Evolutionary conservation across 805 yeast genomes (phyloP), one percentile per base, ranked within the genome.

Genomic region (Sugiyamaella lignohabitans): DNA sequence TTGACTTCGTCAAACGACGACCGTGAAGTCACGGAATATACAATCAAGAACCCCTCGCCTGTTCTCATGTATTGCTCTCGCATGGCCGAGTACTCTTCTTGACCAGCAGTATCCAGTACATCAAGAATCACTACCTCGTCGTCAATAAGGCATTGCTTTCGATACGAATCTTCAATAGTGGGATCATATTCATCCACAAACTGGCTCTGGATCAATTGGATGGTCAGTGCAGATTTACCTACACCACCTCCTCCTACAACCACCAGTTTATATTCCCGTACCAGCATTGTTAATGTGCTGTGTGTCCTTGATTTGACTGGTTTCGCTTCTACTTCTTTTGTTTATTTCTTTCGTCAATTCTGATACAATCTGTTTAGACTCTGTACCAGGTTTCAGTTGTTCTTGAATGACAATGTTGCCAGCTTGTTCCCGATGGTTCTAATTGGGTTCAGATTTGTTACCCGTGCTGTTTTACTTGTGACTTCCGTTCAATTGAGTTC

Each of bases 191-290:
- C 98, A 65, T 89, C 96, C 27, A 91, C 95, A 62, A 93, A 93
- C 60, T 89, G 96, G 30, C 88, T 79, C 65, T 91, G 98, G 46
- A 93, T 88, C 60, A 93, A 75, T 66, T 93, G 95, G 54, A 93
- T 93, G 22, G 98, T 93, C 53, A 93, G 71, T 4, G 98, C 98
- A 20, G 95, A 84, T 66, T 93, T 93, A 69, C 98, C 98, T 47
- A 93, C 98, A 68, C 96, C 97, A 62, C 98, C 98, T 35, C 97
- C 97, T 47, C 98, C 98, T 47, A 91, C 96, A 39, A 91, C 97
- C 3, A 93, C 98, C 50, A 93, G 69, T 63, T 94, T 88, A 65
- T 82, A 91, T 66, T 89, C 96, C 65, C 84, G 35, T 35, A 35
- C 38, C 11, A 35, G 38, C 20, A 35, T 14, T 6, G 30, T 27